Evolutionary conservation across 208 protist species (phyloP).

Genomic region (Leptomonas seymouri): DNA sequence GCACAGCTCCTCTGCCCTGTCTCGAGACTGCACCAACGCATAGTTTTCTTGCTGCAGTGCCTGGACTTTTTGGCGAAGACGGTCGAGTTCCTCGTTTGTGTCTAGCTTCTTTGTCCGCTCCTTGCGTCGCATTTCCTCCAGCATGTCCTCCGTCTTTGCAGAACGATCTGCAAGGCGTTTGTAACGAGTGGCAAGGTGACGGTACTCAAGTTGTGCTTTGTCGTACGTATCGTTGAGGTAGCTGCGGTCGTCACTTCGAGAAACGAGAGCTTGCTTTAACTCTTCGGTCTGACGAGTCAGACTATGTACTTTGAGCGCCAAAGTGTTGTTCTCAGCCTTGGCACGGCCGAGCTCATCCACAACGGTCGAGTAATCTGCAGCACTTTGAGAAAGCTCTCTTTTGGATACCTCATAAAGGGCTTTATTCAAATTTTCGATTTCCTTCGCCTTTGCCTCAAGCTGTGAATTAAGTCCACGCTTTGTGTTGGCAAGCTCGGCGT

Average conservation of each 20-base stretch:
- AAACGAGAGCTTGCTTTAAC: constrained; percentile 44
- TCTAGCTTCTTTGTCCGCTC: constrained; percentile 40
- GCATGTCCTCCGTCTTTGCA: constrained; percentile 49
- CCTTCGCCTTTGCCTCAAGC: constrained; percentile 26
- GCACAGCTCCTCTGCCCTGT: constrained; percentile 75
- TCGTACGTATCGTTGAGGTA: constrained; percentile 52
- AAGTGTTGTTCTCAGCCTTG: constrained; percentile 44
- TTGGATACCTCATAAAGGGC: not conserved
- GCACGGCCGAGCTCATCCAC: constrained; percentile 31
- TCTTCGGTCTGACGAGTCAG: constrained; percentile 40
- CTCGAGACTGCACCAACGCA: constrained; percentile 61
- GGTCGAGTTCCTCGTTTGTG: constrained; percentile 50
- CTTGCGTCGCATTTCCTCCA: constrained; percentile 46
- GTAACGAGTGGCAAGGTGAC: constrained; percentile 70
- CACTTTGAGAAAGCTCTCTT: constrained; percentile 7
- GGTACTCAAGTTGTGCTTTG: constrained; percentile 80
- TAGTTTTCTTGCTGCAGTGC: constrained; percentile 68
- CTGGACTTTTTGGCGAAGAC: constrained; percentile 55
- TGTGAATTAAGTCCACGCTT: constrained; percentile 23
- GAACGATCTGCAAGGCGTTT: constrained; percentile 60
- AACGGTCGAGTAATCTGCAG: not conserved
- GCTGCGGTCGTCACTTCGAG: constrained; percentile 44
- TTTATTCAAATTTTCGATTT: constrained; percentile 20
- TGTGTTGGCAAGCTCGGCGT: constrained; percentile 20
- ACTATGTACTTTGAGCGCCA: constrained; percentile 40